Base-by-base conservation (phyloP, 176 grass and related monocot species). In the Urochloa ruziziensis region DNA sequence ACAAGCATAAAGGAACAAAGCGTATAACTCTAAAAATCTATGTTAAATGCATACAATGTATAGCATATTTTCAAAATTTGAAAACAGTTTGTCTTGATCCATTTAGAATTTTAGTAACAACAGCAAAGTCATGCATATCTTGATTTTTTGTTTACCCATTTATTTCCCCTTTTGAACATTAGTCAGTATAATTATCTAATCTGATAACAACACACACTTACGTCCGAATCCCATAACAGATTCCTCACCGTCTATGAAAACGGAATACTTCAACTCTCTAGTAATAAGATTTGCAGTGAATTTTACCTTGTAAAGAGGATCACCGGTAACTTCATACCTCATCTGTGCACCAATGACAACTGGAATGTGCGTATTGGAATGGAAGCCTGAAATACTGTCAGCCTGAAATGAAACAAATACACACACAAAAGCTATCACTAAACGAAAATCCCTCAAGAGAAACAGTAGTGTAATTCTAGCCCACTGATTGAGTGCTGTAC, bases 331-430 rank as follows among this genome's bases (percentile, higher is more conserved):
- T 85, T 98, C 96, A 89, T 95, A 98, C 56, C 93, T 84, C 96
- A 93, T 98, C 81, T 98, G 96, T 0, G 84, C 93, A 34, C 96
- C 96, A 54, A 98, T 52, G 49, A 98, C 93, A 77, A 98, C 79
- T 58, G 93, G 96, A 74, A 98, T 98, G 40, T 98, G 96, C 10
- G 96, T 98, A 83, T 98, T 98, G 62, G 91, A 70, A 91, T 98
- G 96, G 33, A 98, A 98, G 15, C 82, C 82, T 18, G 96, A 91
- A 79, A 98, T 75, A 71, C 87, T 95, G 74, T 95, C 96, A 80
- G 90, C 93, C 96, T 98, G 82, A 85, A 91, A 90, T 28, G 0
- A 2, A 82, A 58, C 16, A 42, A 1, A 40, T 4, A 29, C 29
- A 73, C n/a, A 62, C 11, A 73, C 35, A 77, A 78, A 78, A 46